A percentile compares a stretch with the other conserved stretches of the same genome.
phyloP scores from a whole-genome alignment of 768 basidiomycete genomes.

The Termitomyces sp. region DNA sequence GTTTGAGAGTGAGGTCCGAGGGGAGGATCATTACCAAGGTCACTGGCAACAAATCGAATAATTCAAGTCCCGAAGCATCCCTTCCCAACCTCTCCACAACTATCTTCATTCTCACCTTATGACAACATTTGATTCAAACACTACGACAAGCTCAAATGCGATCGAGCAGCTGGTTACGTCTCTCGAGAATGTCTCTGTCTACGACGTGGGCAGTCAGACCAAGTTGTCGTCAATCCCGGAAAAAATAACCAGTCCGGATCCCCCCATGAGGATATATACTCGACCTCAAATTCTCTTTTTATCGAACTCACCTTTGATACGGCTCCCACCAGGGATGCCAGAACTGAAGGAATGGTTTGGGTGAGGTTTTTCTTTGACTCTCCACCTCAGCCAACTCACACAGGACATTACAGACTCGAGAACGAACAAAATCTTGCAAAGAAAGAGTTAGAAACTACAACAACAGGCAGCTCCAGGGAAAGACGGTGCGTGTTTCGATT shows the following conservation, averaged over 20 bases:
- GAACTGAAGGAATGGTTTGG: slow-evolving; percentile 85
- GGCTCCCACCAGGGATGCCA: slow-evolving; percentile 71
- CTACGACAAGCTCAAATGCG: neutral
- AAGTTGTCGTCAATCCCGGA: slow-evolving; percentile 15
- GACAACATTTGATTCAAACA: slow-evolving; percentile 10
- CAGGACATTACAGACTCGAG: slow-evolving; percentile 36
- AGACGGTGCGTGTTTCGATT: slow-evolving; percentile 46
- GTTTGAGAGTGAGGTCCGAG: slow-evolving; percentile 49
- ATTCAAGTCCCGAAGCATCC: slow-evolving; percentile 36
- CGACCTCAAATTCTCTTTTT: slow-evolving; percentile 64
- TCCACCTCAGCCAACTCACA: slow-evolving; percentile 15
- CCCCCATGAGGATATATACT: slow-evolving; percentile 61
- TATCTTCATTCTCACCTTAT: slow-evolving; percentile 11
- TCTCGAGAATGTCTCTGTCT: slow-evolving; percentile 25
- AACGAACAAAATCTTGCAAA: slow-evolving; percentile 60
- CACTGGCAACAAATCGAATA: slow-evolving; percentile 16
- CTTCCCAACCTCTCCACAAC: slow-evolving; percentile 7
- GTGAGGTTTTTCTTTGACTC: slow-evolving; percentile 37
- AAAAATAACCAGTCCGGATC: slow-evolving; percentile 26
- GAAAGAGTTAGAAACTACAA: slow-evolving; percentile 63
- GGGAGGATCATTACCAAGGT: slow-evolving; percentile 12
- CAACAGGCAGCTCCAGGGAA: slow-evolving; percentile 53
- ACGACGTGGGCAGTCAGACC: slow-evolving; percentile 14
- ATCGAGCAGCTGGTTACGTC: slow-evolving; percentile 25
- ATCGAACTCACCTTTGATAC: slow-evolving; percentile 70